Base-by-base conservation (phyloP, 345 rosid species). In the Euclidium syriacum region DNA sequence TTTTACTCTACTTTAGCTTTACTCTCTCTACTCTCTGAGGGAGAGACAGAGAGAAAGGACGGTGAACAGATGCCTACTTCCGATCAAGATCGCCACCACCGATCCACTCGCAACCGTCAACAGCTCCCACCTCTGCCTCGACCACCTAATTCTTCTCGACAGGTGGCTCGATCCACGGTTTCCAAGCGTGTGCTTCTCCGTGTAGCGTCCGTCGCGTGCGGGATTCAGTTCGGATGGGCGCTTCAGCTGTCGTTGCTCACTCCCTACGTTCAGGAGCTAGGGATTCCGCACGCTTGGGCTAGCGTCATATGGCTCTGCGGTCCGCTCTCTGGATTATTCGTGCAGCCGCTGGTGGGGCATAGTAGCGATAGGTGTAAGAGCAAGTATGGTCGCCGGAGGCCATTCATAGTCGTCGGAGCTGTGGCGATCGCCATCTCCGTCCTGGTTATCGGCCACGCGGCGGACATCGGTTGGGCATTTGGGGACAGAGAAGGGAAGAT, bases 181-280 rank as follows among this genome's bases (percentile, higher is more conserved):
- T 79, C 82, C 18, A 78, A 83, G 62, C 80, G 87, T 32, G 81
- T 75, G 65, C 85, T 90, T 7, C 83, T 94, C 62, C 83, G 85
- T 15, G 99, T 94, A 39, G 84, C 99, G 15, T 87, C 96, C 34
- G 87, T 94, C 14, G 92, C 97, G 0, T 82, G 96, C 25, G 99
- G 99, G 12, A 90, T 94, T 32, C 97, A 90, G 27, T 94, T 94
- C 84, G 96, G 99, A 0, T 94, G 97, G 99, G 97, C 99, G 1
- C 77, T 94, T 9, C 97, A 94, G 85, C 96, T 94, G 25, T 94
- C 99, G 9, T 78, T 94, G 17, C 80, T 90, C 32, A 90, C 97
- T 1, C 97, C 99, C 3, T 94, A 90, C 55, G 99, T 94, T 10
- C 99, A 94, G 62, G 95, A 87, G 90, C 86, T 94, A 7, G 99